These are phyloP conservation scores for Anastatica hierochuntica DNA, from an alignment of 345 rosid genomes.

Conservation along the genomic window DNA sequence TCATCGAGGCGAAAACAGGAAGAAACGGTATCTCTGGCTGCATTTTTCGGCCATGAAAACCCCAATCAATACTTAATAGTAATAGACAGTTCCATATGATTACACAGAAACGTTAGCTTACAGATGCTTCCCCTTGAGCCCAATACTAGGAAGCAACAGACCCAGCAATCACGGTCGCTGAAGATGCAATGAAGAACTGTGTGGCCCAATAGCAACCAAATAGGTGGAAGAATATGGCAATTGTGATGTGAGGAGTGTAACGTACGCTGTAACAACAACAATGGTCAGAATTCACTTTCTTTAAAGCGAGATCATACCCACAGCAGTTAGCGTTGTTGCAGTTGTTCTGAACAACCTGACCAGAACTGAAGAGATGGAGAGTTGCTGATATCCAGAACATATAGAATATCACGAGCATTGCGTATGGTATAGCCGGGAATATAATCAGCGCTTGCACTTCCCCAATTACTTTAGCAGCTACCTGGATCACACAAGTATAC, in stretches of 20 bases:
- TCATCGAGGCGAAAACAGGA: conserved; percentile 92
- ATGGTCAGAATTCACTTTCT: conserved; percentile 71
- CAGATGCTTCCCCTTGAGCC: conserved; percentile 82
- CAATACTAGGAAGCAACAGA: conserved; percentile 96
- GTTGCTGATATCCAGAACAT: conserved; percentile 95
- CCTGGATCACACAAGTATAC: conserved; percentile 39
- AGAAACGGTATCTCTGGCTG: conserved; percentile 93
- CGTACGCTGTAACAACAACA: conserved; percentile 85
- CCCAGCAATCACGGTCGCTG: conserved; percentile 84
- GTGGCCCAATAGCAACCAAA: conserved; percentile 97
- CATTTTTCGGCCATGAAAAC: conserved; percentile 19
- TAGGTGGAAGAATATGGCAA: conserved; percentile 84
- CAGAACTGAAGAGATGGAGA: conserved; percentile 87
- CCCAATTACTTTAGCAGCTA: conserved; percentile 96
- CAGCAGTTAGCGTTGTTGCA: conserved; percentile 75
- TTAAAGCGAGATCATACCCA: conserved; percentile 64
- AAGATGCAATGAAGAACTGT: conserved; percentile 73
- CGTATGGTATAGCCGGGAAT: conserved; percentile 74
- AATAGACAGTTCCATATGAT: not conserved
- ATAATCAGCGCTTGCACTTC: conserved; percentile 93
- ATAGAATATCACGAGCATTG: conserved; percentile 70
- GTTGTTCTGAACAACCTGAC: conserved; percentile 62
- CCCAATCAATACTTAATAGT: not conserved
- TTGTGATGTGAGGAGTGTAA: conserved; percentile 86
- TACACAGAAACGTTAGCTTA: conserved; percentile 28